Evolutionary conservation across 75 land plant species (phyloP).

Genomic region (Selaginella moellendorffii): DNA sequence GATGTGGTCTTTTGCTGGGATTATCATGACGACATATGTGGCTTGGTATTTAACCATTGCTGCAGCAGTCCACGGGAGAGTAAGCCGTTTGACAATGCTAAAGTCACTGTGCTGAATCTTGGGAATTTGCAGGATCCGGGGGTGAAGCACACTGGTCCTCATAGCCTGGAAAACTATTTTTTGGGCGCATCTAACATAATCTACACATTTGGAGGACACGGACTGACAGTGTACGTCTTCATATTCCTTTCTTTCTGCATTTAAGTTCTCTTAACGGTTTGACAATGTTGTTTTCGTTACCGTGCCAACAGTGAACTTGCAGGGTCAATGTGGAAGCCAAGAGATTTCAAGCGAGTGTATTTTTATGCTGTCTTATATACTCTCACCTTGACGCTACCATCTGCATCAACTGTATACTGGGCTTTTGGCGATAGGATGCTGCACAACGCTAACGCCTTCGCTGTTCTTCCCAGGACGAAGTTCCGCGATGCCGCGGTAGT

Average conservation of each 20-base stretch:
- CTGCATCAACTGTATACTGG: conserved; percentile 58
- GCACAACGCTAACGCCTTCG: conserved; percentile 51
- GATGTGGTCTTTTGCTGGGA: conserved; percentile 68
- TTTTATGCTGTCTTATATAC: conserved; percentile 49
- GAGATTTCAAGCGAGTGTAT: conserved; percentile 54
- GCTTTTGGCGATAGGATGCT: conserved; percentile 61
- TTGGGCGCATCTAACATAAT: conserved; percentile 85
- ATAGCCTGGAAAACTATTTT: conserved; percentile 49
- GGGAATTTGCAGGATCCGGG: conserved; percentile 38
- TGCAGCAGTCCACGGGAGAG: conserved; percentile 35
- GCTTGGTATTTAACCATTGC: conserved; percentile 48
- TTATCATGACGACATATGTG: conserved; percentile 70
- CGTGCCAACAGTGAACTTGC: conserved; percentile 57
- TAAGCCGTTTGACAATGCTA: conserved; percentile 5
- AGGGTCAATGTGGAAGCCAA: conserved; percentile 71
- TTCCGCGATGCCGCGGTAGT: conserved; percentile 44
- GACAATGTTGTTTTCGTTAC: not conserved
- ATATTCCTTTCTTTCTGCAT: too few relatives aligned
- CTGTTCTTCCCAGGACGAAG: conserved; percentile 39
- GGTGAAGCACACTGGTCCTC: conserved; percentile 50
- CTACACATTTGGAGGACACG: conserved; percentile 67
- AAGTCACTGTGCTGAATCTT: not conserved
- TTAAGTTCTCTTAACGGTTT: too few relatives aligned
- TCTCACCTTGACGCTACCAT: conserved; percentile 50
- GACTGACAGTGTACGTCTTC: conserved; percentile 40